Evolutionary conservation across 2,329 filamentous ascomycete genomes (phyloP).

Genomic region (Verticillium nubilum): DNA sequence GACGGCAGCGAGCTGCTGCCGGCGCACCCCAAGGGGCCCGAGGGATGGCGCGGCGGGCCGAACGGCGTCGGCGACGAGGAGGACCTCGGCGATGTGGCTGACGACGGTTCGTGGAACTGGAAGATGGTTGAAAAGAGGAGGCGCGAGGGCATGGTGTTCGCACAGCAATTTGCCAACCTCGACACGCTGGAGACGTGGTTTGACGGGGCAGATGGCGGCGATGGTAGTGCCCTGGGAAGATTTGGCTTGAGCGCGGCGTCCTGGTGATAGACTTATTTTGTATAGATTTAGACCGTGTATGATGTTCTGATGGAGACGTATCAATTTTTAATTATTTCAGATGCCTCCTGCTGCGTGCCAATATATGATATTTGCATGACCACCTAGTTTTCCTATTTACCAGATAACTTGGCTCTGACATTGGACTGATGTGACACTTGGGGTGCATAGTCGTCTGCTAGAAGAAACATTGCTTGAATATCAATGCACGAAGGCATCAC

Average conservation of each 20-base stretch:
- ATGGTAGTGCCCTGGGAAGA: conserved; percentile 43
- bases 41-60: conserved; percentile 51
- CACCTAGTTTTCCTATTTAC: no score
- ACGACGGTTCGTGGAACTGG: conserved; percentile 51
- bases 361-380: no score
- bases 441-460: no score
- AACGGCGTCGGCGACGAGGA: conserved; percentile 33
- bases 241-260: conserved; percentile 32
- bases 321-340: not conserved
- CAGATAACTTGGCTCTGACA: no score
- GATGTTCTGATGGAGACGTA: not conserved
- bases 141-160: conserved; percentile 48
- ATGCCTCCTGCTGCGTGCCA: no score
- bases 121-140: conserved; percentile 49
- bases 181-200: conserved; percentile 49
- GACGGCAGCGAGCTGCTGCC: conserved; percentile 70
- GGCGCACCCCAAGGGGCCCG: conserved; percentile 63
- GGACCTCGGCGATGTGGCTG: conserved; percentile 28
- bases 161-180: conserved; percentile 49
- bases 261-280: not conserved
- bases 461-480: no score
- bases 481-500: no score
- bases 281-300: not conserved
- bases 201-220: conserved; percentile 46
- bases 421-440: no score